Evolutionary conservation across 176 grass and related monocot genomes (phyloP), one percentile per base, ranked within the genome.

Genomic region (Musa troglodytarum): DNA sequence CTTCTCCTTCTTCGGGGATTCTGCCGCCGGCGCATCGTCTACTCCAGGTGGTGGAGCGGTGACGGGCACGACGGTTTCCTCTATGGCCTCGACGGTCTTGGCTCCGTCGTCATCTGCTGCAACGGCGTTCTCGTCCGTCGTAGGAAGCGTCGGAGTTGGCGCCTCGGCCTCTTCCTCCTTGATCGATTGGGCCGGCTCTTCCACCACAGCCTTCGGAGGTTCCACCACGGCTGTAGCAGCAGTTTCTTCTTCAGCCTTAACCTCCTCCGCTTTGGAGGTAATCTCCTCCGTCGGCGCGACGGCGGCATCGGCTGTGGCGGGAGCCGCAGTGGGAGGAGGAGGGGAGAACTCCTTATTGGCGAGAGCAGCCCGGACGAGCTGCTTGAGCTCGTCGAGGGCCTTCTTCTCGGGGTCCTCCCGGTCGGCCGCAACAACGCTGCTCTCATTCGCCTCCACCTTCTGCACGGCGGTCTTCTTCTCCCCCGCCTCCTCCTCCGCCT

Each of bases 331-430:
- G 23, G 78, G 65, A 3, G 89, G 90, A 1, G 94, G 90, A 16
- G 90, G 82, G 34, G 85, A 82, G 82, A 97, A 97, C 77, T 93
- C 94, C 19, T 79, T 84, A 76, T 92, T 89, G 65, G 82, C 81
- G 17, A 97, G 80, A 49, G 94, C 90, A 28, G 86, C 83, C 12
- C n/a, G 54, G 62, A 97, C 87, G 52, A 97, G 74, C 57, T 90
- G 79, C 77, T 89, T 97, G 54, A 97, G 86, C 81, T 97, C 94
- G 13, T 93, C 94, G 14, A 97, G 90, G 73, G 88, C 94, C 52
- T 91, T 93, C 86, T 93, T 90, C 82, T 97, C 94, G 8, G 93
- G 81, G 52, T 93, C 93, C 0, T 71, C 83, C 56, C 93, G 56
- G 61, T 93, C 94, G 0, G 84, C 86, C 9, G 90, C 90, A 6